Evolutionary conservation across 2,329 filamentous ascomycete genomes (phyloP).

Genomic region (Pyrenochaeta sp.): DNA sequence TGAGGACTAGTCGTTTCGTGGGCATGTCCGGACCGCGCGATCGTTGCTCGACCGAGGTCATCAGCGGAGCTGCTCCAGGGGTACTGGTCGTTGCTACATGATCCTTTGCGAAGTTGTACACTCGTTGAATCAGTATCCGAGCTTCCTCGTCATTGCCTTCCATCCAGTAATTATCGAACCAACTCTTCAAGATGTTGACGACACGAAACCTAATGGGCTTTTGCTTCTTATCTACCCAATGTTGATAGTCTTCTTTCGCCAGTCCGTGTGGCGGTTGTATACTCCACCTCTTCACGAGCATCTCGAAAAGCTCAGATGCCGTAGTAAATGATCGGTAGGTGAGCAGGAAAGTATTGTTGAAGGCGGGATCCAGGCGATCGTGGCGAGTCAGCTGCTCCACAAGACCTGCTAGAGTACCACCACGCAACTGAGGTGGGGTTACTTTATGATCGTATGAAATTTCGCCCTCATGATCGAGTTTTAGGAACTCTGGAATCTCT

Average conservation of each 20-base stretch:
- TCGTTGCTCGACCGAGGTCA: conserved; percentile 88
- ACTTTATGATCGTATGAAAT: conserved; percentile 88
- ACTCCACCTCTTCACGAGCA: conserved; percentile 89
- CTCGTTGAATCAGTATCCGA: conserved; percentile 83
- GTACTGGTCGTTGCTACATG: conserved; percentile 94
- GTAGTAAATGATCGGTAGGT: conserved; percentile 96
- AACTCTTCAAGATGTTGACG: conserved; percentile 96
- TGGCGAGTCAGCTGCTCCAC: conserved; percentile 96
- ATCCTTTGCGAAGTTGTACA: conserved; percentile 90
- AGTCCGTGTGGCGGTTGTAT: conserved; percentile 90
- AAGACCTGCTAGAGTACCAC: conserved; percentile 85
- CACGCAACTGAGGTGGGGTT: conserved; percentile 80
- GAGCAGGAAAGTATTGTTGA: conserved; percentile 97
- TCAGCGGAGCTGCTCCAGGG: conserved; percentile 82
- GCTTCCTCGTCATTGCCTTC: conserved; percentile 87
- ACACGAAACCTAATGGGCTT: conserved; percentile 95
- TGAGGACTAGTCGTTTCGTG: conserved; percentile 85
- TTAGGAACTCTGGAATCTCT: conserved; percentile 83
- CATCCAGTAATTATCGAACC: conserved; percentile 99
- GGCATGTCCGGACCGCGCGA: conserved; percentile 87
- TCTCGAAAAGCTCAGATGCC: conserved; percentile 88
- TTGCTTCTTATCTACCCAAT: conserved; percentile 93
- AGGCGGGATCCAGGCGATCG: conserved; percentile 92
- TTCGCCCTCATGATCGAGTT: conserved; percentile 86
- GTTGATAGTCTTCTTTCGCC: conserved; percentile 76